Base-by-base conservation (phyloP, 192 early-diverging fungal genomes). In the Gaertneriomyces semiglobifer region DNA sequence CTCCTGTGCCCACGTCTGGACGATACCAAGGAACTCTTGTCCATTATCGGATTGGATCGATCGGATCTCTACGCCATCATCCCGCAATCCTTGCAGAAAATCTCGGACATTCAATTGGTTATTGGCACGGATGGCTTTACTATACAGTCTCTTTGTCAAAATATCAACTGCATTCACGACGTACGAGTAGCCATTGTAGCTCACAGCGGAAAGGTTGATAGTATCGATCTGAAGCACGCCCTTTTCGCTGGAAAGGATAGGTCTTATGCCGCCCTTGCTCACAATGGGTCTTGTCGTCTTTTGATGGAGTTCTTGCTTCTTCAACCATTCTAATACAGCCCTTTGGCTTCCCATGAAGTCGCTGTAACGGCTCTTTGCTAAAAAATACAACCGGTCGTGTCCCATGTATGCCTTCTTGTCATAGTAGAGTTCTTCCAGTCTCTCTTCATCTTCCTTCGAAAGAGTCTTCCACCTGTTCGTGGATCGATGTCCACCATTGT, bases 171-270 rank as follows among this genome's bases (percentile, higher is more conserved):
- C 40, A 44, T 43, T 44, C 9, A 44, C 58, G 11, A 60, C 19
- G 42, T 60, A 60, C 6, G 10, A 9, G 42, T 43, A 60, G 8
- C 58, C 42, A 44, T 44, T 44, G 40, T 12, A 43, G 6, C 38
- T 7, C 38, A 60, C 58, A 10, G 11, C 25, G 42, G 11, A 43
- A 8, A 60, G 11, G 11, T 33, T 43, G 42, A 60, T 43, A 43
- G 11, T 8, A 60, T 60, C 58, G 58, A 60, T 33, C 25, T 60
- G 58, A 44, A 60, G 19, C 6, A 10, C 10, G 7, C 58, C 58
- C 10, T 19, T 19, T 33, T 10, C 14, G 25, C 38, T 43, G 25
- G 58, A 60, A 16, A 43, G 25, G 11, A 60, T 60, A 10, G 58
- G 58, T 12, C 40, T 7, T 19, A 60, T 60, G 40, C 40, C 19